Evolutionary conservation across 768 basidiomycete species (phyloP), one percentile per base, ranked within the genome.

Genomic region (Cystofilobasidium macerans): DNA sequence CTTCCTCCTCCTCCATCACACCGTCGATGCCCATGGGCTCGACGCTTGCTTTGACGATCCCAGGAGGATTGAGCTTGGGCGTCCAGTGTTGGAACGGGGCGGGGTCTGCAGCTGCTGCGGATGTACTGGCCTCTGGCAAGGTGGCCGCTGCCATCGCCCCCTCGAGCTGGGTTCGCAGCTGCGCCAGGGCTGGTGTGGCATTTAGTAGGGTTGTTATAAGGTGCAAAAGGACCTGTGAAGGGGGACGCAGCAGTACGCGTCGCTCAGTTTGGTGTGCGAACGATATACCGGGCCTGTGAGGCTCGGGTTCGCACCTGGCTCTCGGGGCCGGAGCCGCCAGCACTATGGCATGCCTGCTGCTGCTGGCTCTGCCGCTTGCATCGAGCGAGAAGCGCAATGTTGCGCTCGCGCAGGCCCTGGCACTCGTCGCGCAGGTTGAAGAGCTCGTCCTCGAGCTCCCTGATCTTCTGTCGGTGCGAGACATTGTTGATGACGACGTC

Each of bases 401-500:
- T 62, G 24, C 62, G 45, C 53, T 62, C 43, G 20, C 62, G 48
- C 20, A 62, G 62, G 9, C 45, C 42, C 13, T 47, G 43, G 48
- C 43, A 42, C 35, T 62, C 62, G 35, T 62, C 62, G 18, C 53
- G 47, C 8, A 62, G 62, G 22, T 62, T 28, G 33, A 32, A 53
- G 6, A 62, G 42, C n/a, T 62, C 62, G 36, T 62, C 45, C 47
- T 62, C 62, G 24, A 62, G 62, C 48, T 62, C 62, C 33, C 45
- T 33, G 35, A 62, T 62, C 32, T 33, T 35, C 62, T 62, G 62
- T 12, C 62, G 62, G 45, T 62, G 62, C 33, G 62, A 42, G 48
- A 62, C 62, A 20, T 62, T 62, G 62, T 62, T 62, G 62, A 62
- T 45, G 47, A 62, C 62, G 40, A 62, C 62, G 53, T 62, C 62